Evolutionary conservation across 2,329 filamentous ascomycete species (phyloP).

Genomic region (Phialophora expanda): DNA sequence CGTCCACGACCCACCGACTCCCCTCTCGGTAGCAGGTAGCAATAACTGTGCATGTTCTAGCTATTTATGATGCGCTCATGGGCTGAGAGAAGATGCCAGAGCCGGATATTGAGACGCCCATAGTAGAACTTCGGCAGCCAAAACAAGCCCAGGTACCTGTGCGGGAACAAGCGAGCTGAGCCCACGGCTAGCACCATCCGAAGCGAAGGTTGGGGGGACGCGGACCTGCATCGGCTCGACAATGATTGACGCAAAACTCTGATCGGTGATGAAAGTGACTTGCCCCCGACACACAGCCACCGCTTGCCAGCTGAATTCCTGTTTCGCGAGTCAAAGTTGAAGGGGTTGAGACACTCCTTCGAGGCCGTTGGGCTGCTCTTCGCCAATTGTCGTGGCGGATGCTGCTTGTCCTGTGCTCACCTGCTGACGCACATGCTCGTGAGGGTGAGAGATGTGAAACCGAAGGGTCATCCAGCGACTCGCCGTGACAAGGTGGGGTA

Average conservation of each 20-base stretch:
- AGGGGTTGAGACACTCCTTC: conserved; percentile 6
- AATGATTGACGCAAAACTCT: conserved; percentile 6
- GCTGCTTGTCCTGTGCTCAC: conserved; percentile 8
- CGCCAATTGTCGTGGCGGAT: conserved; percentile 2
- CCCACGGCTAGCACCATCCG: conserved; percentile 2
- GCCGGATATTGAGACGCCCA: not conserved
- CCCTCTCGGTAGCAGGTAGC: not conserved
- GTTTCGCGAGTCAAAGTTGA: conserved; percentile 4
- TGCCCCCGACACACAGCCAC: conserved; percentile 8
- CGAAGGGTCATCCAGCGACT: conserved; percentile 11
- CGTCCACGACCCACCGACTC: not conserved
- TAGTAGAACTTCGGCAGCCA: not conserved
- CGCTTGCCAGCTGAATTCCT: conserved; percentile 19
- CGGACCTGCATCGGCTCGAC: conserved; percentile 21
- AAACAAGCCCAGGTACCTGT: not conserved
- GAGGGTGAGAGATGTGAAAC: conserved; percentile 11
- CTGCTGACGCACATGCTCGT: conserved; percentile 25
- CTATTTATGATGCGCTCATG: not conserved
- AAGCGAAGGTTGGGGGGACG: not conserved
- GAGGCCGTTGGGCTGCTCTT: not conserved
- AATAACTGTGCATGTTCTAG: not conserved
- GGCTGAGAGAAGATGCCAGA: not conserved
- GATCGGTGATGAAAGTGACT: conserved; percentile 10
- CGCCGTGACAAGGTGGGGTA: conserved; percentile 22
- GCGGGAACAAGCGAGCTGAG: conserved; percentile 25